A percentile compares a stretch with the other conserved stretches of the same genome.
Evolutionary conservation across 2,329 filamentous ascomycete genomes (phyloP).

Genomic region (Cercospora brassicicola): DNA sequence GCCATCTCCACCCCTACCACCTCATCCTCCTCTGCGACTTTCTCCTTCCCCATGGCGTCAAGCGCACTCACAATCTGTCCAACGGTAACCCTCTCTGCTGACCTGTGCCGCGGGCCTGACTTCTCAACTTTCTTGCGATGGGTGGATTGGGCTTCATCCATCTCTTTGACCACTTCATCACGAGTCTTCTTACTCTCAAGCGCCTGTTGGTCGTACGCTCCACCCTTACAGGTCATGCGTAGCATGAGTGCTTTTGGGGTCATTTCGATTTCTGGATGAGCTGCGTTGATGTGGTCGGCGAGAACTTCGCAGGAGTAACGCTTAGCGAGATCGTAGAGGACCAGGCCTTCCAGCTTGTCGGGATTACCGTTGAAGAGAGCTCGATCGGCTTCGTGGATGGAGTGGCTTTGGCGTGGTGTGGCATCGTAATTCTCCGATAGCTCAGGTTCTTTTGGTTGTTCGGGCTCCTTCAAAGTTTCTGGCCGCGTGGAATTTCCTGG

Average conservation of each 20-base stretch:
- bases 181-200: background rate
- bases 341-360: background rate
- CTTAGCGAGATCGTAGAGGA: background rate
- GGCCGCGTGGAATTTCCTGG: too few species aligned
- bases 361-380: background rate
- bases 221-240: background rate
- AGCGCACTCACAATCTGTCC: background rate
- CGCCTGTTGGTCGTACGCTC: background rate
- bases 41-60: background rate
- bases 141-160: background rate
- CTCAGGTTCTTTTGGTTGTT: background rate
- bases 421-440: background rate
- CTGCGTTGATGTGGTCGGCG: background rate
- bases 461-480: background rate
- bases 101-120: background rate
- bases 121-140: background rate
- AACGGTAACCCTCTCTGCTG: background rate
- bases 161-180: background rate
- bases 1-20: too few species aligned
- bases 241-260: background rate
- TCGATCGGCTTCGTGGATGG: background rate
- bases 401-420: background rate
- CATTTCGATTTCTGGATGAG: background rate
- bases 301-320: background rate
- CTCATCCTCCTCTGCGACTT: too few species aligned